Conservation (phyloP, 805 yeast species). For the Sugiyamaella lignohabitans region DNA sequence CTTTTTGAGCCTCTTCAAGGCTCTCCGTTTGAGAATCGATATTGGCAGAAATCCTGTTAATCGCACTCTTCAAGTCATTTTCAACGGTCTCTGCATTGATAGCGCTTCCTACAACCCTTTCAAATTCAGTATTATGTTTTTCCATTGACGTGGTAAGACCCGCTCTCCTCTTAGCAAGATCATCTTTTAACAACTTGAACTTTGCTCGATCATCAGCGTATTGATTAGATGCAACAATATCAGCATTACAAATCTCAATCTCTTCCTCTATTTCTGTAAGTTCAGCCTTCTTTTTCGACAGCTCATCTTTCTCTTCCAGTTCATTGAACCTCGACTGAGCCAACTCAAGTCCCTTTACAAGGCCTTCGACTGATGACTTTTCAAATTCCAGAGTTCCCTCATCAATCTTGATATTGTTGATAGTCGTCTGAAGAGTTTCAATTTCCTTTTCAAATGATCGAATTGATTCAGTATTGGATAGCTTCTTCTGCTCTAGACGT, state of each 20-base stretch:
- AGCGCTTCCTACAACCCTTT: slow-evolving; percentile 14
- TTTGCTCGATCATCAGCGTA: slow-evolving; percentile 57
- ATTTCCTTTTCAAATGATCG: slow-evolving; percentile 30
- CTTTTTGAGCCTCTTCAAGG: not conserved
- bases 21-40: not conserved
- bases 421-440: slow-evolving; percentile 33
- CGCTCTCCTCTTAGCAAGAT: slow-evolving; percentile 30
- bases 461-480: slow-evolving; percentile 11
- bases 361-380: slow-evolving; percentile 36
- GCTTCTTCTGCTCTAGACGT: slow-evolving; percentile 20
- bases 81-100: slow-evolving; percentile 20
- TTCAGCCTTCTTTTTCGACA: slow-evolving; percentile 7
- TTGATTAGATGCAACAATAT: slow-evolving; percentile 46
- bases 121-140: slow-evolving; percentile 24
- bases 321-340: slow-evolving; percentile 12
- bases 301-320: slow-evolving; percentile 3
- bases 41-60: slow-evolving; percentile 3
- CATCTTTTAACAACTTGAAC: slow-evolving; percentile 40
- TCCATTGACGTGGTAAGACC: slow-evolving; percentile 30
- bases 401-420: slow-evolving; percentile 36
- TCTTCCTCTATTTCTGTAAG: slow-evolving; percentile 20
- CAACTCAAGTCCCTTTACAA: slow-evolving; percentile 33
- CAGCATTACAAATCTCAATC: slow-evolving; percentile 47
- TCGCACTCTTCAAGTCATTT: slow-evolving; percentile 12
- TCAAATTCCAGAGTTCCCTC: slow-evolving; percentile 46